Conservation (phyloP, 345 rosid genomes). For the Alliaria petiolata region DNA sequence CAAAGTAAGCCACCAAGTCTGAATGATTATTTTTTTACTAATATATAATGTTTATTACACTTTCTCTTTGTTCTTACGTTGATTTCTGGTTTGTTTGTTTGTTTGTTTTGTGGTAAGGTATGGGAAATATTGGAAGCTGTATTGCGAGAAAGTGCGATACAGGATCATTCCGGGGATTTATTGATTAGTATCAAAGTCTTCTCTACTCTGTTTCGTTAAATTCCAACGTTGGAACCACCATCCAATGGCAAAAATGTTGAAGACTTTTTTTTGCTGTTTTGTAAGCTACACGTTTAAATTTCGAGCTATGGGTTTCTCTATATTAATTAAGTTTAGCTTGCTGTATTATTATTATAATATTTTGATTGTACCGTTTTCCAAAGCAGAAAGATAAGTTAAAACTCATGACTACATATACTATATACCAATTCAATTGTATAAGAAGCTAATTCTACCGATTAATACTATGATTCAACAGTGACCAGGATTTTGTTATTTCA, state of each 20-base stretch:
- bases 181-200: constrained; percentile 34
- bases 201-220: constrained; percentile 2
- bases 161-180: constrained; percentile 77
- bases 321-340: neutral
- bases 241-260: neutral
- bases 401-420: neutral
- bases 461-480: neutral
- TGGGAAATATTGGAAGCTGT: constrained; percentile 72
- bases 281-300: neutral
- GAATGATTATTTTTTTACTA: neutral
- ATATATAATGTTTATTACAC: neutral
- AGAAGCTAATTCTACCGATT: neutral
- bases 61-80: neutral
- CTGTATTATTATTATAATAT: neutral
- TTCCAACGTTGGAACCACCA: neutral
- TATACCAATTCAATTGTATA: neutral
- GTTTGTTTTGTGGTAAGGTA: constrained; percentile 47
- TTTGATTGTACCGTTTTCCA: neutral
- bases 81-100: neutral
- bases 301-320: neutral
- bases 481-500: neutral
- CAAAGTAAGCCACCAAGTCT: constrained; percentile 64
- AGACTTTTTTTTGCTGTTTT: constrained; percentile 3
- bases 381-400: neutral
- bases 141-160: constrained; percentile 76